These are phyloP conservation scores for Suhomyces faveliae DNA, from an alignment of 805 yeast species.

Conservation along the genomic window DNA sequence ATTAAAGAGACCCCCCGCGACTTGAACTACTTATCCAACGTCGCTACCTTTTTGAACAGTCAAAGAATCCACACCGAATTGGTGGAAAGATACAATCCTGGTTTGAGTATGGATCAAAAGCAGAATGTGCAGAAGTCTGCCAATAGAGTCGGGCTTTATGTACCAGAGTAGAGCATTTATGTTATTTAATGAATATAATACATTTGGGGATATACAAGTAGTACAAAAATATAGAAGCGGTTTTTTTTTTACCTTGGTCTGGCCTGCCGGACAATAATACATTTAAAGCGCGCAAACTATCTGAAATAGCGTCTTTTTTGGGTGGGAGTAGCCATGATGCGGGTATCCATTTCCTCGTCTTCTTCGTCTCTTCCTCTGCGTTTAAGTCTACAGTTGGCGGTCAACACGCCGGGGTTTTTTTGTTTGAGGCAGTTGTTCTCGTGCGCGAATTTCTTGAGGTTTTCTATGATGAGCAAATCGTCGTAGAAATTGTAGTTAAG, in stretches of 20 bases:
- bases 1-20: conserved; percentile 14
- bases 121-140: conserved; percentile 84
- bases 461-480: conserved; percentile 39
- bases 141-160: conserved; percentile 75
- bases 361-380: conserved; percentile 25
- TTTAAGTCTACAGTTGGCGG: conserved; percentile 29
- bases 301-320: conserved; percentile 16
- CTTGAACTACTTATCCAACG: conserved; percentile 51
- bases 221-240: background rate
- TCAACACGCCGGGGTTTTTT: conserved; percentile 23
- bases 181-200: conserved; percentile 5
- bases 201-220: background rate
- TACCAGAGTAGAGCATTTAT: conserved; percentile 24
- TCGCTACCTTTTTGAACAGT: conserved; percentile 59
- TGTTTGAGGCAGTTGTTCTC: conserved; percentile 35
- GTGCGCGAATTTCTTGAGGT: conserved; percentile 34
- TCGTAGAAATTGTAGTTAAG: conserved; percentile 37
- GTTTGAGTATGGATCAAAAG: conserved; percentile 69
- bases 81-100: conserved; percentile 84
- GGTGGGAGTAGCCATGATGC: conserved; percentile 13
- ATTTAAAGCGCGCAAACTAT: background rate
- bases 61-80: conserved; percentile 79
- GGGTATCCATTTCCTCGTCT: conserved; percentile 12
- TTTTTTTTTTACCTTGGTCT: background rate
- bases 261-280: background rate